phyloP scores from a whole-genome alignment of 768 basidiomycete species.

The Amyloporia xantha region DNA sequence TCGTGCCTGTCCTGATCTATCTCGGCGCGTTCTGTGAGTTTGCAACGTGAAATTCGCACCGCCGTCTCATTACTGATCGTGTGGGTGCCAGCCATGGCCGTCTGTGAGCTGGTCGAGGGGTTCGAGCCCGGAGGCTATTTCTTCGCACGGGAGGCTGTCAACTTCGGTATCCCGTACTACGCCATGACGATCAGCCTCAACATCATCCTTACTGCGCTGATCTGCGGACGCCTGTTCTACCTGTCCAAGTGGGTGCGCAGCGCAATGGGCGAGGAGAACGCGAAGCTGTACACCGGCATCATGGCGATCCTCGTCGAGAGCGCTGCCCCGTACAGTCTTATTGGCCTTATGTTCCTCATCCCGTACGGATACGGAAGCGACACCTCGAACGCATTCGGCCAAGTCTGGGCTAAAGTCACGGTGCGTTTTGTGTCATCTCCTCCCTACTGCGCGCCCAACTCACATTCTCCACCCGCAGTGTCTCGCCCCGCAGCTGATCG shows the following conservation, averaged over 20 bases:
- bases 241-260: slow-evolving; percentile 6
- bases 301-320: slow-evolving; percentile 15
- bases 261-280: not conserved
- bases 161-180: slow-evolving; percentile 16
- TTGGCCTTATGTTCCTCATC: slow-evolving; percentile 18
- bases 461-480: slow-evolving; percentile 6
- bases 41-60: too few species aligned
- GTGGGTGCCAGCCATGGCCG: slow-evolving; percentile 8
- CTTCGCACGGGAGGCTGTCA: slow-evolving; percentile 11
- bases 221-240: slow-evolving; percentile 14
- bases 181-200: slow-evolving; percentile 12
- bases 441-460: not conserved
- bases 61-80: not conserved
- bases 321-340: slow-evolving; percentile 16
- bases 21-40: slow-evolving; percentile 12
- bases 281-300: slow-evolving; percentile 12
- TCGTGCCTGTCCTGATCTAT: slow-evolving; percentile 14
- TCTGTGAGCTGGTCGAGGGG: slow-evolving; percentile 12
- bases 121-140: slow-evolving; percentile 12
- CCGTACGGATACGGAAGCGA: slow-evolving; percentile 13
- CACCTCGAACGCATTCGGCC: slow-evolving; percentile 12
- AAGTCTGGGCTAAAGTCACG: slow-evolving; percentile 15
- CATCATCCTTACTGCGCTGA: slow-evolving; percentile 13
- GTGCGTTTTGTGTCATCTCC: slow-evolving; percentile 8
- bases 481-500: slow-evolving; percentile 16